phyloP scores from a whole-genome alignment of 1,284 basidiomycete species.

The Cryptococcus sp. region DNA sequence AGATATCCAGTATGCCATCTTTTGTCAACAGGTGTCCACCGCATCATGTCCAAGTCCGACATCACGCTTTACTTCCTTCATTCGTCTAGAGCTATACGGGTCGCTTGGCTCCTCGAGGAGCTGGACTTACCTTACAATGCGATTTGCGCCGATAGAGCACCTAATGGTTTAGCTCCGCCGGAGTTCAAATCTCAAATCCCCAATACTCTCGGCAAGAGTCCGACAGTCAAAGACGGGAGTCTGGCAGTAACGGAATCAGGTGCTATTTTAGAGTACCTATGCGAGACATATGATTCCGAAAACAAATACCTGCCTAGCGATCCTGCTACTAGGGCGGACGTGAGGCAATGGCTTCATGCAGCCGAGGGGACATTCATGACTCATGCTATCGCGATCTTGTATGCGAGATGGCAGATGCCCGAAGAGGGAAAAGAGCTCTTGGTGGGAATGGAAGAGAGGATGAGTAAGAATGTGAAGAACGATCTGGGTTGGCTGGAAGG shows the following conservation, averaged over 20 bases:
- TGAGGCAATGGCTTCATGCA: slow-evolving; percentile 6
- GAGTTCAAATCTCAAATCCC: slow-evolving; percentile 7
- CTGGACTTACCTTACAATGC: slow-evolving; percentile 4
- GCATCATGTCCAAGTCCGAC: background rate
- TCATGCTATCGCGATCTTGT: slow-evolving; percentile 6
- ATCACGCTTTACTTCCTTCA: slow-evolving; percentile 8
- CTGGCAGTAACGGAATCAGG: slow-evolving; percentile 6
- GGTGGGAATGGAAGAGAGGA: slow-evolving; percentile 2
- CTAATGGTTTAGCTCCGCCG: slow-evolving; percentile 4
- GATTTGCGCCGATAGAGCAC: slow-evolving; percentile 1
- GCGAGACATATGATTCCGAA: slow-evolving; percentile 3
- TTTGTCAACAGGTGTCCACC: too few species aligned
- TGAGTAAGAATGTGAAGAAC: slow-evolving; percentile 10
- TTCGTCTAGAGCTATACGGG: slow-evolving; percentile 9
- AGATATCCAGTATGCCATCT: too few species aligned
- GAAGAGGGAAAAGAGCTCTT: slow-evolving; percentile 1
- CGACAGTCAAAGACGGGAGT: slow-evolving; percentile 3
- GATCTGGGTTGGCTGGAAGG: slow-evolving; percentile 9
- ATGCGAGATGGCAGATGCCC: slow-evolving; percentile 6
- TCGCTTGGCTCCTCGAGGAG: slow-evolving; percentile 9
- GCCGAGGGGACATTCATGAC: slow-evolving; percentile 6
- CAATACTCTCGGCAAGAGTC: slow-evolving; percentile 3
- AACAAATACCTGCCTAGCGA: slow-evolving; percentile 1
- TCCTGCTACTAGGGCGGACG: slow-evolving; percentile 1
- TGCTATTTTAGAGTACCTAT: slow-evolving; percentile 7